Evolutionary conservation across 805 yeast genomes (phyloP).

Genomic region (Ascoidea rubescens): DNA sequence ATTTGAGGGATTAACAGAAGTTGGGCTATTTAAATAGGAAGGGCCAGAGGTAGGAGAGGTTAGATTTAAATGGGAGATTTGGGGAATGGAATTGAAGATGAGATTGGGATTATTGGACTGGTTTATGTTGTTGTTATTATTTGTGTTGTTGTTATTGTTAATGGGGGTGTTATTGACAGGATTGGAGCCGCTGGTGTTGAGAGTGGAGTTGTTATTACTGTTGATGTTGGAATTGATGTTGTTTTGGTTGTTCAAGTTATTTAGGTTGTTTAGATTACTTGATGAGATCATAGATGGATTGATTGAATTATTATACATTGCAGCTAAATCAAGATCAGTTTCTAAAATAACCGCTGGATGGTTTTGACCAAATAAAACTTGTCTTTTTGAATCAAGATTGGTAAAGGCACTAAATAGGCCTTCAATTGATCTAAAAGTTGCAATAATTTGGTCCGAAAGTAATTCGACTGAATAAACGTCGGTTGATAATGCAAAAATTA

Average conservation of each 20-base stretch:
- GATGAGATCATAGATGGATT: background rate
- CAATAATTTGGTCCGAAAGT: constrained; percentile 18
- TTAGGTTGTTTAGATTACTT: too few relatives aligned
- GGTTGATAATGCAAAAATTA: constrained; percentile 55
- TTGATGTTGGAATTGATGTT: background rate
- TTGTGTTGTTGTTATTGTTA: background rate
- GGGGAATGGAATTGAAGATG: background rate
- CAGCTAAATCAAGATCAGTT: constrained; percentile 1
- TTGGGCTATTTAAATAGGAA: constrained; percentile 2
- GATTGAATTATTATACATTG: background rate
- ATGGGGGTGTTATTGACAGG: background rate
- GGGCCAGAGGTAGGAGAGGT: background rate
- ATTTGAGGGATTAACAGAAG: constrained; percentile 2
- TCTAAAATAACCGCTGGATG: constrained; percentile 6
- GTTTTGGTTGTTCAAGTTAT: too few relatives aligned
- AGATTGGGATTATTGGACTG: background rate
- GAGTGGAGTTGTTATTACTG: constrained; percentile 1
- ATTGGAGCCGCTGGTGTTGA: background rate
- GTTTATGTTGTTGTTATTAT: background rate
- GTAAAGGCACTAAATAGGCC: constrained; percentile 4
- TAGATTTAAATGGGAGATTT: background rate
- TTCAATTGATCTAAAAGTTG: constrained; percentile 4
- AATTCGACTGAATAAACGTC: constrained; percentile 43
- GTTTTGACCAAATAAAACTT: constrained; percentile 7
- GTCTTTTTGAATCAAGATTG: constrained; percentile 5